A percentile compares a stretch with the other conserved stretches of the same genome.
Evolutionary conservation across 768 basidiomycete genomes (phyloP).

Genomic region (Lentinus brumalis): DNA sequence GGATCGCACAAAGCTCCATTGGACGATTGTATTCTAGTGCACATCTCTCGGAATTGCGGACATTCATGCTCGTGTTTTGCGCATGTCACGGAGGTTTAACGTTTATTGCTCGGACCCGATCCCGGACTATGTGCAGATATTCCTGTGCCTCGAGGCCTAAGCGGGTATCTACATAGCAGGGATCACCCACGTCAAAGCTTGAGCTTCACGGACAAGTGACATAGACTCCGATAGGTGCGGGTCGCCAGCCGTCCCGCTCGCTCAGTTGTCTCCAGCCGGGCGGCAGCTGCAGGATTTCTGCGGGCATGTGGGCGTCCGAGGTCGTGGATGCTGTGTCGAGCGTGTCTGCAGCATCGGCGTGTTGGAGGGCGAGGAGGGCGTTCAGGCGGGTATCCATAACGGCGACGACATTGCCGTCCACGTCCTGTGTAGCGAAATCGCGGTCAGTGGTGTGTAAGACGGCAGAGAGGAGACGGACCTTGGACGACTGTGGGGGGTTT

Average conservation of each 20-base stretch:
- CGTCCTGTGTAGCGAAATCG: constrained; percentile 39
- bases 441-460: neutral
- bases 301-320: neutral
- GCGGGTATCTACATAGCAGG: too few relatives aligned
- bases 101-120: neutral
- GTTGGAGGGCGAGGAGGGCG: constrained; percentile 32
- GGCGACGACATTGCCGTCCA: constrained; percentile 51
- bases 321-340: neutral
- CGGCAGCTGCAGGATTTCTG: constrained; percentile 18
- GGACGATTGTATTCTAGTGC: too few relatives aligned
- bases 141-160: neutral
- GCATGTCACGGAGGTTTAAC: too few relatives aligned
- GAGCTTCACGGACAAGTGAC: constrained; percentile 23
- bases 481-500: neutral
- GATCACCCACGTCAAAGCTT: constrained; percentile 3
- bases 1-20: too few relatives aligned
- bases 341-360: neutral
- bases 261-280: constrained; percentile 59
- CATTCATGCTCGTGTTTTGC: too few relatives aligned
- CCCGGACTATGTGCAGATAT: neutral
- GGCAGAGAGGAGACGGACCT: constrained; percentile 1
- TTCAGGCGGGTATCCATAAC: constrained; percentile 59
- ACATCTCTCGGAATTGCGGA: too few relatives aligned
- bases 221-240: constrained; percentile 70
- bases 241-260: constrained; percentile 51